Evolutionary conservation across 257 asterid species (phyloP), one percentile per base, ranked within the genome.

Genomic region (Haberlea rhodopensis): DNA sequence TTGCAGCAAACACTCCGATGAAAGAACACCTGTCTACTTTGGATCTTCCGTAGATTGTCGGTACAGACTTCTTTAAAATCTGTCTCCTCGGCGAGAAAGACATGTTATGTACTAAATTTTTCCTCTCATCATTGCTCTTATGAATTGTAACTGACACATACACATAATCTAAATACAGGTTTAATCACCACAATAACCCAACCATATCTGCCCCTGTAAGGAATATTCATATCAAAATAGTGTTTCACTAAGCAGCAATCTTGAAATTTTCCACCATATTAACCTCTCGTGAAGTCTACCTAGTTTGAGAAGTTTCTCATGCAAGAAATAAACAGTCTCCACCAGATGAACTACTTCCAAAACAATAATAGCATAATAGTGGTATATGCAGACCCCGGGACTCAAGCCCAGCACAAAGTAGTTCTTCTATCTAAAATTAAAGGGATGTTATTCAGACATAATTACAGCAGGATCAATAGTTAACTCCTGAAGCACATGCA

Each of bases 41-140:
- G 52, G 40, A 52, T 58, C 75, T 70, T 56, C 70, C 32, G 5
- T 40, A 55, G 72, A 75, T 63, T 21, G 67, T 68, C 58, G 16
- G 49, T 63, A 29, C 70, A 21, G 73, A 58, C 66, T 55, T 61
- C 73, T 13, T 61, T 49, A 48, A 66, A n/a, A n/a, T n/a, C 48
- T 73, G n/a, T n/a, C n/a, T 72, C 68, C 52, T 65, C 55, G 53
- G 59, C 52, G 68, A 19, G 68, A 19, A 34, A 53, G 52, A 11
- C 62, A 51, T 65, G 63, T 55, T 49, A n/a, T 34, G 24, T 13
- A 54, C 70, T 53, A 60, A 43, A 77, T 28, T 52, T 37, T 57
- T 57, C 53, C 10, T 11, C 46, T 57, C n/a, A 40, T 63, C 68
- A 60, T 29, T 23, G 8, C 57, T 57, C 10, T 19, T 24, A 23